phyloP scores from a whole-genome alignment of 176 grass and related monocot species.

The Dendrocalamus sinicus region DNA sequence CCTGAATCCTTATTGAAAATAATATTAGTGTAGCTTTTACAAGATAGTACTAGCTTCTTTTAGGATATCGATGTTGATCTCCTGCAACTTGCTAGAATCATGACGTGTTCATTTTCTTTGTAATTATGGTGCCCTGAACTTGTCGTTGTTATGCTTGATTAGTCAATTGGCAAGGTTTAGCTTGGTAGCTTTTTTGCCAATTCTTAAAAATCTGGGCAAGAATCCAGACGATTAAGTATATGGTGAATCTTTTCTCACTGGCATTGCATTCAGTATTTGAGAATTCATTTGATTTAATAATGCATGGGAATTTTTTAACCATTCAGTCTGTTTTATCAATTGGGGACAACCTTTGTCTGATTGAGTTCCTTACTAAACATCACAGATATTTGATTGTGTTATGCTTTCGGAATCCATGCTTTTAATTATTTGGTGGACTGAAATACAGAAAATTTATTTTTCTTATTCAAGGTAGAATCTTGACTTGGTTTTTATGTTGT shows the following conservation, averaged over 20 bases:
- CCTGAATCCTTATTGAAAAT: not conserved
- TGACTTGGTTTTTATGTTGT: not conserved
- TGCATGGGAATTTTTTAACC: not conserved
- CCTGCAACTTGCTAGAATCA: not conserved
- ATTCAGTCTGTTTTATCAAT: not conserved
- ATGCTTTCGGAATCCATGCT: not conserved
- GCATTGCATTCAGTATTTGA: not conserved
- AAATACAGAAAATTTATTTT: not conserved
- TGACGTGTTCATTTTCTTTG: not conserved
- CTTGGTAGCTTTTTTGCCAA: not conserved
- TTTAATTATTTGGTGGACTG: not conserved
- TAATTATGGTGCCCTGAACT: not conserved
- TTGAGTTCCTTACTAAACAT: not conserved
- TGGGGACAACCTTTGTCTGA: not conserved
- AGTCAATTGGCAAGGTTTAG: not conserved
- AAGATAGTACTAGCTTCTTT: conserved; percentile 7
- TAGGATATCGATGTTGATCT: not conserved
- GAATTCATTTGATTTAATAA: not conserved
- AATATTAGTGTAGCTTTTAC: not conserved
- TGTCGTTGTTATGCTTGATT: not conserved
- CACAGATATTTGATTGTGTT: not conserved
- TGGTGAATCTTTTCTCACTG: not conserved
- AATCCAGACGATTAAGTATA: not conserved
- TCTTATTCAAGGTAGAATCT: not conserved
- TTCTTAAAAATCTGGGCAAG: not conserved